These are phyloP conservation scores for Pseudogymnoascus sp. DNA, from an alignment of 2,329 filamentous ascomycete species.

Conservation along the genomic window DNA sequence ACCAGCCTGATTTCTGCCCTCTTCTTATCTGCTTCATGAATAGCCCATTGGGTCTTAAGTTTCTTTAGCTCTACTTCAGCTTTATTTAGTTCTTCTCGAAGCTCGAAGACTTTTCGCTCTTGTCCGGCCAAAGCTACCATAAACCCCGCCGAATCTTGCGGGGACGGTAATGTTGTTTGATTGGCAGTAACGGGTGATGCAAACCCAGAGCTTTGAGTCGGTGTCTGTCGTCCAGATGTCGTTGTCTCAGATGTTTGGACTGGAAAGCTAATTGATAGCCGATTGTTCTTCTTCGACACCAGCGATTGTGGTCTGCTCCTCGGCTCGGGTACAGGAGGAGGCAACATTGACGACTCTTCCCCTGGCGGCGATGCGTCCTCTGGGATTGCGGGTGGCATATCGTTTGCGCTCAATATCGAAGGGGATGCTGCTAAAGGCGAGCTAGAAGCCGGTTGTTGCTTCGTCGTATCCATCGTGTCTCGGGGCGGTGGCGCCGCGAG, in stretches of 20 bases:
- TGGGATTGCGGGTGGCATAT: not conserved
- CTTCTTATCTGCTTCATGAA: slow-evolving; percentile 69
- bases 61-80: slow-evolving; percentile 69
- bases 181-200: slow-evolving; percentile 20
- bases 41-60: slow-evolving; percentile 78
- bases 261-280: slow-evolving; percentile 28
- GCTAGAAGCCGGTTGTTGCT: not conserved
- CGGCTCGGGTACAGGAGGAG: slow-evolving; percentile 16
- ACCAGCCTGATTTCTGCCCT: slow-evolving; percentile 54
- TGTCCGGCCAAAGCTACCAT: slow-evolving; percentile 87
- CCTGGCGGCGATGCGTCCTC: not conserved
- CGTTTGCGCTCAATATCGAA: not conserved
- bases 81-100: slow-evolving; percentile 78
- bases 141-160: slow-evolving; percentile 38
- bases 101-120: slow-evolving; percentile 81
- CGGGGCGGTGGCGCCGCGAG: not conserved
- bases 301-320: not conserved
- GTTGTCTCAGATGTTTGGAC: slow-evolving; percentile 16
- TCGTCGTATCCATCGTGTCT: slow-evolving; percentile 7
- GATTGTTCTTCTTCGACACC: slow-evolving; percentile 17
- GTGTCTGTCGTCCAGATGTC: slow-evolving; percentile 12
- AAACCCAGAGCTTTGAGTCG: slow-evolving; percentile 25
- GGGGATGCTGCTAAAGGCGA: not conserved
- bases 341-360: slow-evolving; percentile 17
- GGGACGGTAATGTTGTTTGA: slow-evolving; percentile 17